Base-by-base conservation (phyloP, 2,329 filamentous ascomycete species). In the Fusarium miscanthi region DNA sequence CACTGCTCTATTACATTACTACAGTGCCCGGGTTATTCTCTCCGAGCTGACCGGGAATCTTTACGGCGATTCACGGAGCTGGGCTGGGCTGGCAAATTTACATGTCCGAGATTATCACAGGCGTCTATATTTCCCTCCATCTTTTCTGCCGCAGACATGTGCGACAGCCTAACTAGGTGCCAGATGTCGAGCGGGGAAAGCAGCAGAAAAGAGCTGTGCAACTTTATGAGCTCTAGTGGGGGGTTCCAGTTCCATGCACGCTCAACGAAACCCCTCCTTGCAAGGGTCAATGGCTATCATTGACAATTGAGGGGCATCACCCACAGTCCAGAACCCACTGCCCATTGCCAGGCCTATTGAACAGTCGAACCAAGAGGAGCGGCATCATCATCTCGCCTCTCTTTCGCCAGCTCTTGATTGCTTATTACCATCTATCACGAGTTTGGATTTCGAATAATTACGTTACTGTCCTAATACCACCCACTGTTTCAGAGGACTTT, bases 301-400 rank as follows among this genome's bases (percentile, higher is more conserved):
- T 58, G 59, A 64, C 58, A 72, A 66, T 30, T 67, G 70, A 73
- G 70, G 70, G 70, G 70, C 70, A 73, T 67, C 70, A 67, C 63
- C 70, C 70, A 73, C 70, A 63, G 56, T 63, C 57, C 52, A 59
- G 42, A 73, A 48, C 53, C 70, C 70, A 73, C 70, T 52, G 66
- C 70, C 70, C 70, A 67, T 30, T 45, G 21, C 27, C 54, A 73
- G 70, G 49, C 70, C 70, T 73, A 70, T 73, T 42, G 70, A 70
- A 70, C 48, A 46, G 38, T 35, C 48, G 61, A 63, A 73, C 70
- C 66, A 62, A 70, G 67, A 27, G 54, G 35, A 43, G 45, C 53
- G 53, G 54, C 70, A 73, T 73, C 70, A 67, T 73, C 58, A 73
- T 67, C 66, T 60, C 43, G 23, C 49, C 43, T 68, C 58, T 71